Conservation (phyloP, 2,329 filamentous ascomycete genomes). For the Didymellaceae sp. region DNA sequence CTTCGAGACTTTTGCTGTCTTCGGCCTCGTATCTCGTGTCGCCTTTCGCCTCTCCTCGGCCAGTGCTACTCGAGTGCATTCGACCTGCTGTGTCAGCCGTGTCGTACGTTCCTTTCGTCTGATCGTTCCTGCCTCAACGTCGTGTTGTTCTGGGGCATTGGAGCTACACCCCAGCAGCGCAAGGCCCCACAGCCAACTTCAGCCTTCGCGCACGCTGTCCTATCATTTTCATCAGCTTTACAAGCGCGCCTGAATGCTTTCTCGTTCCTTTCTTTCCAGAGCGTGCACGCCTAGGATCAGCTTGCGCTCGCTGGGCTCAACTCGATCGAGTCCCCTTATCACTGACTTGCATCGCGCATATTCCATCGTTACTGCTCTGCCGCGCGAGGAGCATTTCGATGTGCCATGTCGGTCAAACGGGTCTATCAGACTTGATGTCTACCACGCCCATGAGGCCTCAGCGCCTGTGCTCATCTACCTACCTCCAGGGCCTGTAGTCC, state of each 20-base stretch:
- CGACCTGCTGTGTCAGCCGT: not conserved
- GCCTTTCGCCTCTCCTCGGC: not conserved
- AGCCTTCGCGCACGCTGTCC: slow-evolving; percentile 1
- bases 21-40: slow-evolving; percentile 1
- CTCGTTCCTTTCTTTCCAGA: not conserved
- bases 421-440: slow-evolving; percentile 49
- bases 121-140: not conserved
- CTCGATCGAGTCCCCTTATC: not conserved
- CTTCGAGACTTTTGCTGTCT: slow-evolving; percentile 6
- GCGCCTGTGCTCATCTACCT: slow-evolving; percentile 52
- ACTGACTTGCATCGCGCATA: slow-evolving; percentile 19
- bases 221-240: slow-evolving; percentile 3
- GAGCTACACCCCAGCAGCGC: not conserved
- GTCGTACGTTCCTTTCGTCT: not conserved
- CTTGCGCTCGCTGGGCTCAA: not conserved
- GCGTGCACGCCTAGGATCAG: not conserved
- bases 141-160: not conserved
- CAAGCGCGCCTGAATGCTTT: slow-evolving; percentile 8
- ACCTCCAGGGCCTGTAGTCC: slow-evolving; percentile 50
- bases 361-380: slow-evolving; percentile 30
- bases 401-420: slow-evolving; percentile 54
- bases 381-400: slow-evolving; percentile 37
- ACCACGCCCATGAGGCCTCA: slow-evolving; percentile 35
- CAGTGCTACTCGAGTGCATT: not conserved
- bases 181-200: slow-evolving; percentile 8